A percentile compares a stretch with the other conserved stretches of the same genome.
Conservation (phyloP, 1,284 basidiomycete genomes). For the Malassezia dermatis region DNA sequence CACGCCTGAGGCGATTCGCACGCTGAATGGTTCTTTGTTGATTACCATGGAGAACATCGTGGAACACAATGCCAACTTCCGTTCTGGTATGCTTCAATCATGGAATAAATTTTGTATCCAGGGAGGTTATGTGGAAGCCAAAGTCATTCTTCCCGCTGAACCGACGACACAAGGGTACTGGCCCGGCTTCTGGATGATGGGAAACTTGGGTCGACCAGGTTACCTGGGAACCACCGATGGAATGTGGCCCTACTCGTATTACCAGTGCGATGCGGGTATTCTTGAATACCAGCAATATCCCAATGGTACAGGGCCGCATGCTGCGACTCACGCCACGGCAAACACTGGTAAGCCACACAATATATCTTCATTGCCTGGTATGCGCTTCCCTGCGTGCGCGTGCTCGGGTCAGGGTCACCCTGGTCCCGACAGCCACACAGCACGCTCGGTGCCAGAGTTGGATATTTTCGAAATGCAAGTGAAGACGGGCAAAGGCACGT, state of each 20-base stretch:
- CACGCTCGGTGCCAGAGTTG: slow-evolving; percentile 44
- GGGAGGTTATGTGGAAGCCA: slow-evolving; percentile 44
- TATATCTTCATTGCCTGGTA: slow-evolving; percentile 35
- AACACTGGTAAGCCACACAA: slow-evolving; percentile 31
- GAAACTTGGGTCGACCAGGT: slow-evolving; percentile 42
- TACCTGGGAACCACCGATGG: slow-evolving; percentile 44
- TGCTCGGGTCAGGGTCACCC: slow-evolving; percentile 38
- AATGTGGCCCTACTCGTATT: slow-evolving; percentile 49
- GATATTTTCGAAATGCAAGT: slow-evolving; percentile 51
- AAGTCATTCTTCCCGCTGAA: slow-evolving; percentile 28
- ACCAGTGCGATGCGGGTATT: slow-evolving; percentile 45
- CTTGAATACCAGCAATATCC: slow-evolving; percentile 33
- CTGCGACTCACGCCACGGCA: slow-evolving; percentile 18
- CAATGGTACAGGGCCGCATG: slow-evolving; percentile 28
- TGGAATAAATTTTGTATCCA: slow-evolving; percentile 49
- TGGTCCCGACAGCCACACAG: slow-evolving; percentile 38
- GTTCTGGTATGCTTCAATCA: slow-evolving; percentile 43
- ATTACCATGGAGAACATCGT: slow-evolving; percentile 31
- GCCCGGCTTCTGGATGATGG: slow-evolving; percentile 49
- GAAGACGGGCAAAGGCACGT: slow-evolving; percentile 50
- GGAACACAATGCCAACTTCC: slow-evolving; percentile 42
- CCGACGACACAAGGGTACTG: slow-evolving; percentile 50
- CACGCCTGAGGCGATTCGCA: slow-evolving; percentile 42
- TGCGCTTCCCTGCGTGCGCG: slow-evolving; percentile 39
- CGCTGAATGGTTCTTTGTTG: slow-evolving; percentile 26